These are phyloP conservation scores for Calonectria montana DNA, from an alignment of 2,329 filamentous ascomycete genomes.

Conservation along the genomic window DNA sequence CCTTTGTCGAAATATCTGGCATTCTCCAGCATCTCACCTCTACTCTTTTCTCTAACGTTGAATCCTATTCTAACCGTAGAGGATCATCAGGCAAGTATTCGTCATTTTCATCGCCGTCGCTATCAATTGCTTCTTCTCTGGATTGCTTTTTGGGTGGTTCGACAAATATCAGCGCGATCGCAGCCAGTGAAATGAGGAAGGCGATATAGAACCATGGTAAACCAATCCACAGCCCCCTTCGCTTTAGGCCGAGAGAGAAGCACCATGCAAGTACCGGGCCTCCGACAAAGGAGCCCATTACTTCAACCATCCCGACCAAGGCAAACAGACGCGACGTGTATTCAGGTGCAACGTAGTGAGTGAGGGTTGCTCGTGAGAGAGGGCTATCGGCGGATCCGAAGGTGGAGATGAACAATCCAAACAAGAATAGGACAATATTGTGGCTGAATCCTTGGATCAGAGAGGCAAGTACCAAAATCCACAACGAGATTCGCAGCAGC, in stretches of 20 bases:
- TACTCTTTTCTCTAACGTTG: not conserved
- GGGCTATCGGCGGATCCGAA: constrained; percentile 54
- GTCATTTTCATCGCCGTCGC: constrained; percentile 32
- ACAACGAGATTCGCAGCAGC: constrained; percentile 48
- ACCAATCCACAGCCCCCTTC: constrained; percentile 51
- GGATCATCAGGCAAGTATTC: constrained; percentile 39
- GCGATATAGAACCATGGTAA: constrained; percentile 55
- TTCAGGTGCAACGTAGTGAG: constrained; percentile 51
- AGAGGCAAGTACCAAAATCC: constrained; percentile 46
- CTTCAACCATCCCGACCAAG: constrained; percentile 53
- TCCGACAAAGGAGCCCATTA: constrained; percentile 53
- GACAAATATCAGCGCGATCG: constrained; percentile 47
- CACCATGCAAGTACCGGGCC: constrained; percentile 53
- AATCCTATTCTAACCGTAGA: constrained; percentile 35
- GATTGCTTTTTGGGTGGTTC: constrained; percentile 44
- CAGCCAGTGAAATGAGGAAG: constrained; percentile 43
- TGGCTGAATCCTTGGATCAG: constrained; percentile 50
- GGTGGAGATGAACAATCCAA: constrained; percentile 51
- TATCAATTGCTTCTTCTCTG: constrained; percentile 24
- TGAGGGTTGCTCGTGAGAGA: constrained; percentile 53
- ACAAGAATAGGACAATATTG: constrained; percentile 48
- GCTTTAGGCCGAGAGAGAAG: constrained; percentile 51
- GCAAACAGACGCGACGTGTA: constrained; percentile 56
- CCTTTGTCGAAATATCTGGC: not conserved
- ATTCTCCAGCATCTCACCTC: not conserved